These are phyloP conservation scores for Nemania sp. DNA, from an alignment of 2,329 filamentous ascomycete genomes.

Conservation along the genomic window DNA sequence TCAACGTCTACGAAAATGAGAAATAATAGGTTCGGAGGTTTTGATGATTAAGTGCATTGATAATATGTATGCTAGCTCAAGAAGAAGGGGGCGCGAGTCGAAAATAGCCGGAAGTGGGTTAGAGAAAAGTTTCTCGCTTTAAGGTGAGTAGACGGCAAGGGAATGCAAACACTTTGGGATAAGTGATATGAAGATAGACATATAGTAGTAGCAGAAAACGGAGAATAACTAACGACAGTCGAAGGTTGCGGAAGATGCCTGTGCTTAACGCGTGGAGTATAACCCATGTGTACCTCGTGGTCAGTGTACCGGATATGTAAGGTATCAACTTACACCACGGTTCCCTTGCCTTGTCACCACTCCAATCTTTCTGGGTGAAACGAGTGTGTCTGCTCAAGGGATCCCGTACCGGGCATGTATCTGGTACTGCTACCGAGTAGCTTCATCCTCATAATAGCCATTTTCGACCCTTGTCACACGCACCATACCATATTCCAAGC, in stretches of 20 bases:
- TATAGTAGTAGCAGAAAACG: slow-evolving; percentile 19
- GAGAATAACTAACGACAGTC: slow-evolving; percentile 13
- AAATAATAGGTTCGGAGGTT: slow-evolving; percentile 38
- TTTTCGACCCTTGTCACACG: slow-evolving; percentile 15
- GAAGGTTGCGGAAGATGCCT: slow-evolving; percentile 34
- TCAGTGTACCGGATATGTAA: slow-evolving; percentile 15
- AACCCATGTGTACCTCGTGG: slow-evolving; percentile 9
- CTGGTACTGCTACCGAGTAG: neutral
- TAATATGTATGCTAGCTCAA: slow-evolving; percentile 41
- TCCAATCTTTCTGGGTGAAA: slow-evolving; percentile 21
- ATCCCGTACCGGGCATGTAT: slow-evolving; percentile 4
- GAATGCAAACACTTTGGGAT: slow-evolving; percentile 35
- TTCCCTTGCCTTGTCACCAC: no score
- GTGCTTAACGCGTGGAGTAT: slow-evolving; percentile 36
- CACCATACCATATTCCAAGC: slow-evolving; percentile 1
- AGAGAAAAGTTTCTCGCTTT: slow-evolving; percentile 20
- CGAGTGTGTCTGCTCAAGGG: slow-evolving; percentile 16
- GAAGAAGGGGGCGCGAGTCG: slow-evolving; percentile 30
- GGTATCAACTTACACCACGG: no score
- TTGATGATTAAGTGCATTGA: slow-evolving; percentile 32
- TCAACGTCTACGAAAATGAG: slow-evolving; percentile 38
- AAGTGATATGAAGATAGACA: slow-evolving; percentile 21
- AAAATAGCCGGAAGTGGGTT: slow-evolving; percentile 28
- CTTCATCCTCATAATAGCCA: slow-evolving; percentile 1
- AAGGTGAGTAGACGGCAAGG: slow-evolving; percentile 32